Evolutionary conservation across 2,329 filamentous ascomycete species (phyloP).

Genomic region (Cyanodermella asteris): DNA sequence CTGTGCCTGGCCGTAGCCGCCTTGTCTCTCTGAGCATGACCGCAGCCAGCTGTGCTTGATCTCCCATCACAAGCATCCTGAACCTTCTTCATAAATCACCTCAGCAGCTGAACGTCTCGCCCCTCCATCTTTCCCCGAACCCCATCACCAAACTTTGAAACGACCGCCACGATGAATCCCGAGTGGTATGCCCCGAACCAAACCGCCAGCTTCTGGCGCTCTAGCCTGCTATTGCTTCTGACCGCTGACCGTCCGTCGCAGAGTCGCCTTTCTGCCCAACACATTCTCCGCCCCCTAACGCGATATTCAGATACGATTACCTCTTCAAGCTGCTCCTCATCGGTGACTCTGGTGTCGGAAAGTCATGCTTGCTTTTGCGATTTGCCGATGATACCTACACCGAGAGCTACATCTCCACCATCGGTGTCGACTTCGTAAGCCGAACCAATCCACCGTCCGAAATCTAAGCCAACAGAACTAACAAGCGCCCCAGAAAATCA

Average conservation of each 20-base stretch:
- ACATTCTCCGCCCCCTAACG: slow-evolving; percentile 8
- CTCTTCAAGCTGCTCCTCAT: slow-evolving; percentile 99
- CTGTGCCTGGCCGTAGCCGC: too few relatives aligned
- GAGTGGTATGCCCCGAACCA: slow-evolving; percentile 47
- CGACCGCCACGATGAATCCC: slow-evolving; percentile 58
- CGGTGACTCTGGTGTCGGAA: slow-evolving; percentile 99
- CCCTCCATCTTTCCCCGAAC: too few relatives aligned
- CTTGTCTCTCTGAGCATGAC: too few relatives aligned
- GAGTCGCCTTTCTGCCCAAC: slow-evolving; percentile 1
- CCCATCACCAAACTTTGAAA: slow-evolving; percentile 1
- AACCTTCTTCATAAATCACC: too few relatives aligned
- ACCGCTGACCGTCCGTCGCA: slow-evolving; percentile 1
- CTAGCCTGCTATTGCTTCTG: slow-evolving; percentile 10
- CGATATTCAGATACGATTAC: slow-evolving; percentile 76
- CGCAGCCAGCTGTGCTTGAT: too few relatives aligned
- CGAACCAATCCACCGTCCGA: slow-evolving; percentile 1
- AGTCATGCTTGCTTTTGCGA: slow-evolving; percentile 93
- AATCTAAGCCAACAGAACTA: slow-evolving; percentile 10
- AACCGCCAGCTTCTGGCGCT: background rate
- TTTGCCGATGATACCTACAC: slow-evolving; percentile 99
- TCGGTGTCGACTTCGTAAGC: slow-evolving; percentile 88
- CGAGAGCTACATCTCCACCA: slow-evolving; percentile 98
- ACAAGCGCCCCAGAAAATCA: slow-evolving; percentile 98
- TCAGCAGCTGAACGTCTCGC: too few relatives aligned
- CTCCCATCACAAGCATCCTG: too few relatives aligned